phyloP scores from a whole-genome alignment of 306 rosid genomes.

The Ammopiptanthus mongolicus region DNA sequence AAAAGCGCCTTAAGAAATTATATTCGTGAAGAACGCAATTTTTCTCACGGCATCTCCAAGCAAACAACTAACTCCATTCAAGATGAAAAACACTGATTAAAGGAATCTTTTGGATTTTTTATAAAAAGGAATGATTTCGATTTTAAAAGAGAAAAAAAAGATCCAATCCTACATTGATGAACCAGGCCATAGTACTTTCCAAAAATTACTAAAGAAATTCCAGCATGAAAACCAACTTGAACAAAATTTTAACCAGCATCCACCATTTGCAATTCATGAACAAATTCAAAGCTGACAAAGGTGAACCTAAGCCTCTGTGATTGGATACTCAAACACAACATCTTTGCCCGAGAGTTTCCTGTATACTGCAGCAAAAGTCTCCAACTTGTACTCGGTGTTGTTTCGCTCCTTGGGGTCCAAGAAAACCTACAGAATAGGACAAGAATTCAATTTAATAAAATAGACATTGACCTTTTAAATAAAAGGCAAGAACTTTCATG shows the following conservation, averaged over 20 bases:
- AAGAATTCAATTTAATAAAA: not conserved
- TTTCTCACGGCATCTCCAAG: not conserved
- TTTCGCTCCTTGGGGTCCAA: constrained; percentile 86
- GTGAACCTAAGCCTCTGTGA: constrained; percentile 54
- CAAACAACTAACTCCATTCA: not conserved
- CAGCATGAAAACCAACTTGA: constrained; percentile 8
- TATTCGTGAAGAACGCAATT: not conserved
- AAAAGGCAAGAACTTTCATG: too few relatives aligned
- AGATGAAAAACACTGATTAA: not conserved
- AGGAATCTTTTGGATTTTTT: too few relatives aligned
- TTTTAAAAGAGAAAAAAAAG: not conserved
- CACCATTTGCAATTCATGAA: constrained; percentile 6
- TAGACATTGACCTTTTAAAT: not conserved
- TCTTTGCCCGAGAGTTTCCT: constrained; percentile 86
- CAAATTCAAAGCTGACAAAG: constrained; percentile 6
- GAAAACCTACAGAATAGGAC: constrained; percentile 43
- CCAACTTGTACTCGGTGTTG: constrained; percentile 81
- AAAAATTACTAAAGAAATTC: not conserved
- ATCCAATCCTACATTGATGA: constrained; percentile 16
- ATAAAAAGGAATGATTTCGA: not conserved
- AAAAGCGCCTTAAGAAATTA: too few relatives aligned
- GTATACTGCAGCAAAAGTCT: constrained; percentile 76
- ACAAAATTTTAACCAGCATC: constrained; percentile 29
- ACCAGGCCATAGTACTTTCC: not conserved
- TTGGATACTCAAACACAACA: constrained; percentile 77